These are phyloP conservation scores for Verticillium zaregamsianum DNA, from an alignment of 2,329 filamentous ascomycete genomes.

Conservation along the genomic window DNA sequence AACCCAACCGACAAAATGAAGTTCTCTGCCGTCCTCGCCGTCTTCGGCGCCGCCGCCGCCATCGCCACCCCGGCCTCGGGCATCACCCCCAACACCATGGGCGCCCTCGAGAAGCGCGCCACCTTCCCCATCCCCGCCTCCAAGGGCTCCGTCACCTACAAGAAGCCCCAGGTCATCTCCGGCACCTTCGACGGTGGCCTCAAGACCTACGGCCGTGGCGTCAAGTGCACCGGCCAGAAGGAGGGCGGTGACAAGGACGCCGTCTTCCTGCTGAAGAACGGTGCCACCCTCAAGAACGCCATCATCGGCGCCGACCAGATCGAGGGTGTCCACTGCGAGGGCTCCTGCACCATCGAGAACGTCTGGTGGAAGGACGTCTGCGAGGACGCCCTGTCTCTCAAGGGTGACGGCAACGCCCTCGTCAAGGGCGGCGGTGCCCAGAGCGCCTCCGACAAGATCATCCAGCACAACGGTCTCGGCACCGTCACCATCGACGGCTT, in stretches of 20 bases:
- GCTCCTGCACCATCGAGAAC: constrained; percentile 36
- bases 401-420: constrained; percentile 13
- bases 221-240: constrained; percentile 33
- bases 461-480: constrained; percentile 14
- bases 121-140: constrained; percentile 22
- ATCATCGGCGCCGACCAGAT: constrained; percentile 40
- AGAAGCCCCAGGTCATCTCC: constrained; percentile 18
- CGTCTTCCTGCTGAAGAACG: constrained; percentile 35
- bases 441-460: constrained; percentile 11
- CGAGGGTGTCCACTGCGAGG: constrained; percentile 43
- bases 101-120: constrained; percentile 17
- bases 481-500: constrained; percentile 14
- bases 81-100: constrained; percentile 7
- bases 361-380: constrained; percentile 47
- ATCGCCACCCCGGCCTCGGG: background rate
- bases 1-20: constrained; percentile 14
- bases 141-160: constrained; percentile 20
- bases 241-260: constrained; percentile 41
- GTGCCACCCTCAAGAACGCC: constrained; percentile 39
- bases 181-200: constrained; percentile 23
- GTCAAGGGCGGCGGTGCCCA: constrained; percentile 8
- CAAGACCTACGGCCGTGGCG: constrained; percentile 32
- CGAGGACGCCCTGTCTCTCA: constrained; percentile 20
- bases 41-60: constrained; percentile 11
- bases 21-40: constrained; percentile 16